Conservation (phyloP, 1,139 yeast genomes). For the Geotrichum carabidarum region DNA sequence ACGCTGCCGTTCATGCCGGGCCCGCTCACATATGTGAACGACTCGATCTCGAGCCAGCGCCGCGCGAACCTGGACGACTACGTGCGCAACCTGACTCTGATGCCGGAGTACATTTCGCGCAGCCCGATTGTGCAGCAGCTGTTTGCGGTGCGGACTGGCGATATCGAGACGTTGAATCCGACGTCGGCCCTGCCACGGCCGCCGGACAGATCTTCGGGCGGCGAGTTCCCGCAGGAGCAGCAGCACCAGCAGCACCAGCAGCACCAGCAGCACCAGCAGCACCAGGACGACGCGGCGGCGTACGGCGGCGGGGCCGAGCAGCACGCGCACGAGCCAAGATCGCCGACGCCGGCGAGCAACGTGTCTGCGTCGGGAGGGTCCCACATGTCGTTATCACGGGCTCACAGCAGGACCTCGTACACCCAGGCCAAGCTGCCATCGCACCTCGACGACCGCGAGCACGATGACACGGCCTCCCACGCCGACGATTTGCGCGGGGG, state of each 20-base stretch:
- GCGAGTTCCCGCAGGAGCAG: not conserved
- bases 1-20: constrained; percentile 95
- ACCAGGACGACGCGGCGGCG: not conserved
- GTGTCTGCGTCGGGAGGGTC: not conserved
- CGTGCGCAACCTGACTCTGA: constrained; percentile 63
- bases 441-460: constrained; percentile 3
- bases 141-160: constrained; percentile 67
- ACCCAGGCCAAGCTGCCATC: not conserved
- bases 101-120: constrained; percentile 74
- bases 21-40: constrained; percentile 88
- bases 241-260: not conserved
- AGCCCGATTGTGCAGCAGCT: constrained; percentile 60
- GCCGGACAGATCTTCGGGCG: constrained; percentile 21
- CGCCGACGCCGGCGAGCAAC: not conserved
- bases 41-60: constrained; percentile 77
- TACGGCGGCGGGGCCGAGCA: not conserved
- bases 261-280: not conserved
- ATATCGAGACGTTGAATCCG: constrained; percentile 44
- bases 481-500: constrained; percentile 9
- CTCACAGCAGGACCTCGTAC: not conserved
- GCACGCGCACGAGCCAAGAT: not conserved
- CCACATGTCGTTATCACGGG: not conserved
- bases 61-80: constrained; percentile 81
- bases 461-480: constrained; percentile 2
- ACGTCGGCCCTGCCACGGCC: constrained; percentile 43